A percentile compares a stretch with the other conserved stretches of the same genome.
phyloP scores from a whole-genome alignment of 2,329 filamentous ascomycete genomes.

The Fusarium albosuccineum region DNA sequence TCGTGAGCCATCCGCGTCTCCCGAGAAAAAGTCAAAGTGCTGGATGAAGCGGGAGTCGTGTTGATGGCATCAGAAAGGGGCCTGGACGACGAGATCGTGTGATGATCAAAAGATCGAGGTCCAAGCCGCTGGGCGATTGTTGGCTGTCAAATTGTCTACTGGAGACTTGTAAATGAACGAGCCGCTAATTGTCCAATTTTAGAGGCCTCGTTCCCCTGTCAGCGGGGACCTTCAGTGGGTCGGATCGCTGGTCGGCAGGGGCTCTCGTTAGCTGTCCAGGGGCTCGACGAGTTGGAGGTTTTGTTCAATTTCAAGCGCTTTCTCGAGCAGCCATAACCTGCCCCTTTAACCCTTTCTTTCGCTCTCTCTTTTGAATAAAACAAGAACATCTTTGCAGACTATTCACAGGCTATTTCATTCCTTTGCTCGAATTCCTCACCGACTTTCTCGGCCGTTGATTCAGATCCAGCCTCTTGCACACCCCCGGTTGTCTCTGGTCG shows the following conservation, averaged over 20 bases:
- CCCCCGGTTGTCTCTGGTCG: constrained; percentile 23
- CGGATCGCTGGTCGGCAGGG: constrained; percentile 39
- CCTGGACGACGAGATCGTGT: not conserved
- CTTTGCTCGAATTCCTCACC: constrained; percentile 24
- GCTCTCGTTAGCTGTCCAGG: constrained; percentile 27
- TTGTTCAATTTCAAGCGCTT: constrained; percentile 36
- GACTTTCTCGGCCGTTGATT: constrained; percentile 28
- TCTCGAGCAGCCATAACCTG: constrained; percentile 26
- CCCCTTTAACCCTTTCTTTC: constrained; percentile 33
- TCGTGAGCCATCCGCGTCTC: constrained; percentile 13
- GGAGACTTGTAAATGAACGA: constrained; percentile 23
- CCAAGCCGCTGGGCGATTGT: constrained; percentile 3
- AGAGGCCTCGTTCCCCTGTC: constrained; percentile 31
- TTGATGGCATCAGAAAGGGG: constrained; percentile 22
- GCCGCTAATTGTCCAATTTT: constrained; percentile 40
- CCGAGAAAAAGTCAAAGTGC: constrained; percentile 9
- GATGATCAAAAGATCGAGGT: constrained; percentile 3
- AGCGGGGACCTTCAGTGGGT: constrained; percentile 38
- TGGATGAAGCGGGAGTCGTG: not conserved
- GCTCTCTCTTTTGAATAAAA: constrained; percentile 18
- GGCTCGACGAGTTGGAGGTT: constrained; percentile 31
- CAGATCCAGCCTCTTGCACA: constrained; percentile 28
- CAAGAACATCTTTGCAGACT: constrained; percentile 8
- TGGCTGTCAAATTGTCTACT: constrained; percentile 30
- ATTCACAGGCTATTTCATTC: constrained; percentile 5